Evolutionary conservation across 2,329 filamentous ascomycete species (phyloP), one percentile per base, ranked within the genome.

Genomic region (Neonectria sp.): DNA sequence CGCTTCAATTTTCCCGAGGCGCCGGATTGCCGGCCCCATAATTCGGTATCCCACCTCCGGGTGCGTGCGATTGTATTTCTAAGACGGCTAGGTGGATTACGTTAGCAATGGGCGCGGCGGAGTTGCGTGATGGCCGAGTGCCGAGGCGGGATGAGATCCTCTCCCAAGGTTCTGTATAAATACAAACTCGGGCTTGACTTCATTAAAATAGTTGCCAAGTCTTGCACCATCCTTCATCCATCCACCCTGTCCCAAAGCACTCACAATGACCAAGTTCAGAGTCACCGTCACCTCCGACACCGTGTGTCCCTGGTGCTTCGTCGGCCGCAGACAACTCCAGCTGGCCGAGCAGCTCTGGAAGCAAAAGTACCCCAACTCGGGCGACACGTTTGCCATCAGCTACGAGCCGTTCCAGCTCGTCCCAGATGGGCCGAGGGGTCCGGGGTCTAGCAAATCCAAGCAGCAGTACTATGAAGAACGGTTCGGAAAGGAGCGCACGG

Each of bases 401-500:
- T 87, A 84, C 72, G 81, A 79, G 8, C 86, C 86, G 0, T 86
- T 82, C 61, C 80, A 86, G 66, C 80, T 87, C 1, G 76, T 77
- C 49, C 83, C 83, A 0, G 70, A 78, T 7, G 74, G 77, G 43
- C 77, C 79, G 5, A 68, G 70, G 4, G 79, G 79, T 1, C 75
- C 79, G 1, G 70, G 63, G 0, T 73, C 71, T 4, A 79, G 78
- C 70, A 79, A 76, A 52, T 75, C 81, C 52, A 85, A 85, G 73
- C 60, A 75, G 21, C 68, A 77, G 21, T 80, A 81, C 51, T 84
- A 84, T 72, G 59, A 69, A 43, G 70, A 79, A 49, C 71, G 77
- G 51, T 95, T 96, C 78, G 93, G 94, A 58, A 82, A 86, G 21
- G 88, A 91, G 53, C 88, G 91, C 35, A 81, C 88, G 1, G 75